Base-by-base conservation (phyloP, 106 monocot species). In the Posidonia australis region DNA sequence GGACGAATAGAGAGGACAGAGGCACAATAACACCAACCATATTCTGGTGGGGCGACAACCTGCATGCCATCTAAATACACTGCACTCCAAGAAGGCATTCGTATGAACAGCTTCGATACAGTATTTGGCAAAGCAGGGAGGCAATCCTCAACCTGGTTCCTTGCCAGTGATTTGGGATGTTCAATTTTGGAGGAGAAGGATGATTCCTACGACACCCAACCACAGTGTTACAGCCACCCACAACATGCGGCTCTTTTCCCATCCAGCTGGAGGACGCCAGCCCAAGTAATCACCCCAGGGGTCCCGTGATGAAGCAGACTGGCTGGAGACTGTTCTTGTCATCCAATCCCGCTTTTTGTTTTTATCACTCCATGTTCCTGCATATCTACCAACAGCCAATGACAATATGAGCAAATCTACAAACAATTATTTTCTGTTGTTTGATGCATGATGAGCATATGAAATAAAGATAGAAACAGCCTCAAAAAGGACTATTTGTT, bases 311-410 rank as follows among this genome's bases (percentile, higher is more conserved):
- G 94, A 74, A 64, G 77, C 62, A 21, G 66, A 67, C 24, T 78
- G 80, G 29, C 67, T 79, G 13, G 59, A 53, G 4, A 73, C 77
- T 10, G 65, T 58, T 51, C 74, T 86, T 59, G 57, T 76, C 62
- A 64, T 71, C 62, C 65, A 77, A 45, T 87, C 82, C 13, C 44
- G 72, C 14, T 93, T 77, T 55, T 96, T 96, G 82, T 77, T 74
- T 62, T 96, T 96, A 78, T 84, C 94, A 42, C 76, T 90, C 94
- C 94, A 96, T 57, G 86, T 74, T 49, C 71, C 90, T 0, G 94
- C 94, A 72, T 96, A 96, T 51, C 94, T 96, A 60, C 0, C 60
- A 66, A 51, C 29, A 70, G 29, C 60, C 24, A 12, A 28, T 6
- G 55, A 21, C 36, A 67, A 67, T 7, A 5, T 22, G n/a, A 54